Percentiles rank a stretch among this genome's conserved stretches.
These are phyloP conservation scores for Martiniozyma abietophila DNA, from an alignment of 805 yeast species.

Conservation along the genomic window DNA sequence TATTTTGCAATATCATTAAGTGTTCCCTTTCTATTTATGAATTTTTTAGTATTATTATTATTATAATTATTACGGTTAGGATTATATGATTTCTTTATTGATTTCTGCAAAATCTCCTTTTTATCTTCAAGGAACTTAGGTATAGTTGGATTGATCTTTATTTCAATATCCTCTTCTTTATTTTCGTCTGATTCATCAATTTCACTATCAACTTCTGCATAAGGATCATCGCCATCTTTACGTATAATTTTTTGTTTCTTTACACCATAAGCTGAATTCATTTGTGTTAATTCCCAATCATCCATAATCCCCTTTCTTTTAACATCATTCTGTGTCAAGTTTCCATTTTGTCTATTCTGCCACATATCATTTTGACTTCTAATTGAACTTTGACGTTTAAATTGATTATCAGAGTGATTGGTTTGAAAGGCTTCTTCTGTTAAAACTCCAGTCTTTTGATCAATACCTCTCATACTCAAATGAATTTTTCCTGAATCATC, in stretches of 20 bases:
- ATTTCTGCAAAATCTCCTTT: constrained; percentile 3
- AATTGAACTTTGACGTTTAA: not conserved
- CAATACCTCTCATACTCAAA: constrained; percentile 60
- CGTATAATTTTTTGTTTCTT: constrained; percentile 11
- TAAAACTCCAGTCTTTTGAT: constrained; percentile 53
- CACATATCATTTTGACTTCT: constrained; percentile 1
- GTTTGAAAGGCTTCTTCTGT: constrained; percentile 5
- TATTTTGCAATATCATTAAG: constrained; percentile 52
- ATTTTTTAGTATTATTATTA: constrained; percentile 16
- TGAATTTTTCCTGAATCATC: constrained; percentile 38
- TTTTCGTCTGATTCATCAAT: constrained; percentile 19
- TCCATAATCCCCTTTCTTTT: constrained; percentile 31
- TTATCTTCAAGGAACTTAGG: constrained; percentile 51
- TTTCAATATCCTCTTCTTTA: constrained; percentile 53
- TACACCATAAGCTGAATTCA: constrained; percentile 34
- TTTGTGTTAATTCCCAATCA: constrained; percentile 80
- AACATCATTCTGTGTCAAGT: not conserved
- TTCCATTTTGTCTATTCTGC: not conserved
- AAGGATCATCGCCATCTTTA: constrained; percentile 20
- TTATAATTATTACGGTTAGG: not conserved
- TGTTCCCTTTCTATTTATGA: constrained; percentile 11
- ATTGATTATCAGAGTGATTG: not conserved
- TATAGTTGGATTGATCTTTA: constrained; percentile 59
- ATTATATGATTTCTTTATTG: not conserved
- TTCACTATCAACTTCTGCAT: constrained; percentile 21